These are phyloP conservation scores for Skeletonema grethae DNA, from an alignment of 108 stramenopile species.

Conservation along the genomic window DNA sequence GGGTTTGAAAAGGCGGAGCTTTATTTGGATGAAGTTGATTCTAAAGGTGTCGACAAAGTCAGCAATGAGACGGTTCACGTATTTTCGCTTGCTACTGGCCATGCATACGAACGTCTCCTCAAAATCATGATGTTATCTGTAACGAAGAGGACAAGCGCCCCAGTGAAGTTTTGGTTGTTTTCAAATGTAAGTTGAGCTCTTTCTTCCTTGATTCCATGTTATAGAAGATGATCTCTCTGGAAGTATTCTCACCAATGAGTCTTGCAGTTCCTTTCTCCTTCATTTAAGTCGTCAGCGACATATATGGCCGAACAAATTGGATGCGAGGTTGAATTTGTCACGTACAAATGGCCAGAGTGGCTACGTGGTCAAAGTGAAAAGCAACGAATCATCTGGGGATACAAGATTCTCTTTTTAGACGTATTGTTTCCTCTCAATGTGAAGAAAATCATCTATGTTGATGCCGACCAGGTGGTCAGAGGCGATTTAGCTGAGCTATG, in stretches of 20 bases:
- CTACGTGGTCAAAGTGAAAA: constrained; percentile 95
- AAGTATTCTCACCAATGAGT: neutral
- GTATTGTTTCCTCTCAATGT: constrained; percentile 97
- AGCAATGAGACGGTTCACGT: constrained; percentile 92
- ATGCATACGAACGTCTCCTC: constrained; percentile 95
- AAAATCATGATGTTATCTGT: constrained; percentile 99
- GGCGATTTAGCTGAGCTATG: constrained; percentile 96
- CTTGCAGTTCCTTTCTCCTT: constrained; percentile 80
- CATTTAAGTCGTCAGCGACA: constrained; percentile 88
- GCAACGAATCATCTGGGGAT: constrained; percentile 99
- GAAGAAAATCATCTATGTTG: constrained; percentile 96
- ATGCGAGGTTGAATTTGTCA: constrained; percentile 86
- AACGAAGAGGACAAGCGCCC: constrained; percentile 88
- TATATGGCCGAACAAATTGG: constrained; percentile 86
- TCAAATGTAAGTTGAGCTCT: constrained; percentile 79
- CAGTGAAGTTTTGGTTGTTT: constrained; percentile 99
- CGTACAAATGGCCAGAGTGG: constrained; percentile 97
- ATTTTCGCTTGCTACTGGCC: constrained; percentile 97
- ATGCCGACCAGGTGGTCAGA: constrained; percentile 97
- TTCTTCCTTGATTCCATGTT: neutral
- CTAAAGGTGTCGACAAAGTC: constrained; percentile 2
- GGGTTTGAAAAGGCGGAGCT: constrained; percentile 70
- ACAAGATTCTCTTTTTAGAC: constrained; percentile 99
- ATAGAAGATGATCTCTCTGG: neutral
- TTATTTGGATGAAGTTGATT: constrained; percentile 52